Evolutionary conservation across 768 basidiomycete genomes (phyloP), one percentile per base, ranked within the genome.

Genomic region (Infundibulicybe gibba): DNA sequence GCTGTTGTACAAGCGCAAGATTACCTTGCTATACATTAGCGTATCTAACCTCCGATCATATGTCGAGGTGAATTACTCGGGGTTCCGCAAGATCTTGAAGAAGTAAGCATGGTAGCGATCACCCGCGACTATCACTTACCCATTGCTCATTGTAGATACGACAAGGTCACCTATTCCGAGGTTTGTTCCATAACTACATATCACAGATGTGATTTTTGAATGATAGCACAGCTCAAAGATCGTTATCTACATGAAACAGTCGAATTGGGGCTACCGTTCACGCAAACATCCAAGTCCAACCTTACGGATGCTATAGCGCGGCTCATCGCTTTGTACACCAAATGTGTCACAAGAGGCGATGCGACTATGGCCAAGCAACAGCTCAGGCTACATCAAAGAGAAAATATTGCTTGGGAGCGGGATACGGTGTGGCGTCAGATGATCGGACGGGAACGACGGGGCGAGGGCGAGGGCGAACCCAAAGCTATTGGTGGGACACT

Each of bases 401-500:
- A 97, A 65, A 87, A 92, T 60, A 88, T 95, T 51, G 94, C 95
- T 3, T 95, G 94, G 84, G 95, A 98, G 59, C 81, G 97, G 30
- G 94, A 98, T 59, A 99, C 97, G 1, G 87, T 98, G 11, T 99
- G 97, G 97, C 77, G 92, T 19, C 87, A 91, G 64, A 94, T 97
- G 93, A 88, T 97, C 49, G 85, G 83, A 2, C 79, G 81, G 34
- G 88, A 90, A 55, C 78, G 90, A 21, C 76, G 81, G 3, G 88
- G 90, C 14, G 80, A 82, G 34, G 54, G 49, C 43, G 68, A 51
- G 47, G 66, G 47, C 25, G 53, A 57, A 39, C 57, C 57, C 6
- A 55, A 51, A 54, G 57, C 49, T 35, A 56, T 50, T 13, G 83
- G 81, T 8, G 79, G 69, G 1, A 69, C 69, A 12, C 62, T 83